These are phyloP conservation scores for Xylaria longipes DNA, from an alignment of 495 filamentous ascomycete species.

Conservation along the genomic window DNA sequence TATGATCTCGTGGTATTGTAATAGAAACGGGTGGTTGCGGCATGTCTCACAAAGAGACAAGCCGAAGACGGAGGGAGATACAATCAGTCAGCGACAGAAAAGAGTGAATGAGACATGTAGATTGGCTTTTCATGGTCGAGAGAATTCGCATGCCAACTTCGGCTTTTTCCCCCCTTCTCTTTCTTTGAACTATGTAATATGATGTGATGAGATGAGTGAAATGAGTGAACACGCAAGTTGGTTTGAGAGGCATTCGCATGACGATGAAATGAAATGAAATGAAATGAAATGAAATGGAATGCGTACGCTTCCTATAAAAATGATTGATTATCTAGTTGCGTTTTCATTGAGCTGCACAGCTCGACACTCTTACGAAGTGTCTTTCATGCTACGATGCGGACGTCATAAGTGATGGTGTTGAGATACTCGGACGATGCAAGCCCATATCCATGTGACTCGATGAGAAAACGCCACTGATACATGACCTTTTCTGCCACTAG, in stretches of 20 bases:
- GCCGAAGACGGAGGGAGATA: slow-evolving; percentile 6
- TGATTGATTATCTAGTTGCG: not conserved
- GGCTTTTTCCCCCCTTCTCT: too few relatives aligned
- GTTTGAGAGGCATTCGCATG: too few relatives aligned
- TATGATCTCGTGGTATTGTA: not conserved
- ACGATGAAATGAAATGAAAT: too few relatives aligned
- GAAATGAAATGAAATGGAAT: too few relatives aligned
- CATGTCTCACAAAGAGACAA: not conserved
- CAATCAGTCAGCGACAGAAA: not conserved
- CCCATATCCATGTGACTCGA: not conserved
- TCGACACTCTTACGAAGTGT: not conserved
- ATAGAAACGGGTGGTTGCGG: not conserved
- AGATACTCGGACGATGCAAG: not conserved
- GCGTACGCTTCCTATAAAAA: not conserved
- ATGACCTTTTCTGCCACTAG: not conserved
- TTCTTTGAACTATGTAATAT: not conserved
- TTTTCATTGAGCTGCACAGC: not conserved
- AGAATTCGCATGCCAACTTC: not conserved
- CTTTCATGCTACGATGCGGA: not conserved
- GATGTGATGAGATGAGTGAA: slow-evolving; percentile 1
- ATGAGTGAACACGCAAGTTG: not conserved
- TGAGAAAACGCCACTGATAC: not conserved
- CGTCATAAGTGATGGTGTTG: not conserved
- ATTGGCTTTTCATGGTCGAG: not conserved
- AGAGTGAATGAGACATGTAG: not conserved